Conservation (phyloP, 2,329 filamentous ascomycete species). For the Proliferodiscus dingleyae region DNA sequence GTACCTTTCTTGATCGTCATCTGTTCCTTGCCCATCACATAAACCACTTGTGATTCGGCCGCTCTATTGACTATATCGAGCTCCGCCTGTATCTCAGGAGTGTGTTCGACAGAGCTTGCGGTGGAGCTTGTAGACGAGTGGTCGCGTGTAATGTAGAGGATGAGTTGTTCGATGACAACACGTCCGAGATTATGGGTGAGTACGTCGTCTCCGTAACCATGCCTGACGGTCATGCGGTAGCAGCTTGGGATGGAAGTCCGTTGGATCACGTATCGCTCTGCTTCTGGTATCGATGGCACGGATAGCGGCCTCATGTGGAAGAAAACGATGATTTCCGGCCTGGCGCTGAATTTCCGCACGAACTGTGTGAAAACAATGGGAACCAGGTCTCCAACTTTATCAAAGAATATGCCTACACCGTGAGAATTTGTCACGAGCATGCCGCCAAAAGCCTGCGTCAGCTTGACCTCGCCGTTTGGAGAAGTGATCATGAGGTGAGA, state of each 20-base stretch:
- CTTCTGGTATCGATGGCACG: constrained; percentile 47
- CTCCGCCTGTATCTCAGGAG: constrained; percentile 33
- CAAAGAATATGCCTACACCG: constrained; percentile 70
- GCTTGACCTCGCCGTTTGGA: constrained; percentile 34
- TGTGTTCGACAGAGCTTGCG: constrained; percentile 16
- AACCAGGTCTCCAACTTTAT: constrained; percentile 64
- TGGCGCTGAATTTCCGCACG: constrained; percentile 62
- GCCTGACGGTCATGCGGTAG: constrained; percentile 64
- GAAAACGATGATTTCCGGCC: constrained; percentile 66
- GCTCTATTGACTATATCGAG: constrained; percentile 42
- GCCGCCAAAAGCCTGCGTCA: constrained; percentile 37
- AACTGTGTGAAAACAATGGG: constrained; percentile 70
- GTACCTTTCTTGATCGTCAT: constrained; percentile 44
- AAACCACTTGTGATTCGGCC: constrained; percentile 45
- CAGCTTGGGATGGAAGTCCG: constrained; percentile 48
- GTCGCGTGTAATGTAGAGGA: constrained; percentile 41
- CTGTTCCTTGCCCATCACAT: constrained; percentile 58
- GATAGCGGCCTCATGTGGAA: constrained; percentile 66
- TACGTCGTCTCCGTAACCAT: constrained; percentile 70
- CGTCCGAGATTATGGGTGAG: constrained; percentile 59
- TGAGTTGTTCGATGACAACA: constrained; percentile 55
- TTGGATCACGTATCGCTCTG: constrained; percentile 43
- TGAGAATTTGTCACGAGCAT: constrained; percentile 42
- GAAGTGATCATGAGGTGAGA: constrained; percentile 36
- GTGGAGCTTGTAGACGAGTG: constrained; percentile 19